Evolutionary conservation across 2,329 filamentous ascomycete genomes (phyloP), one percentile per base, ranked within the genome.

Genomic region (Colletotrichum sp.): DNA sequence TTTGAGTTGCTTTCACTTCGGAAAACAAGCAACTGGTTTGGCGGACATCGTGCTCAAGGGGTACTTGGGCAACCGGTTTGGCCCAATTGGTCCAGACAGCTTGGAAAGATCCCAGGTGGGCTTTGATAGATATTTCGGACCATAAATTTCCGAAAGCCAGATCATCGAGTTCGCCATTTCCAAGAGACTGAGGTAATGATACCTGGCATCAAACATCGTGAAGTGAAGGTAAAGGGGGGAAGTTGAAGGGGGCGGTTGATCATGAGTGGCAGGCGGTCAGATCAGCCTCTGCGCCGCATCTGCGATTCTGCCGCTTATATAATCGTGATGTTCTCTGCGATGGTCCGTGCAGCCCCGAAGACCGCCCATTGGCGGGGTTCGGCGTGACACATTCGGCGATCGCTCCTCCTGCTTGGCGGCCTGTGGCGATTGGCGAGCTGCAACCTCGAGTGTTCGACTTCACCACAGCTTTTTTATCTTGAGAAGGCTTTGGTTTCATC

Each of bases 301-400:
- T 8, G 36, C 4, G 15, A 39, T 59, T 59, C 55, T 59, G 55
- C 55, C 24, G 55, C 55, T 59, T 16, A 30, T 9, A 16, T 59
- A 59, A 59, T 59, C 24, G 8, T 1, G 2, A 9, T 6, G 6
- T 0, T 6, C 6, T 4, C 6, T 4, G 13, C 15, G 10, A 49
- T 49, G 44, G 44, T 49, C 44, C 44, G 44, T 52, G n/a, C 44
- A 7, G 10, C 5, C 10, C 10, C n/a, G 21, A 16, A 16, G n/a
- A 24, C 62, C 15, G 32, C n/a, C 32, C 10, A 66, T 66, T 66
- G 39, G 63, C 36, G 63, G 63, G 24, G 9, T 49, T 52, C 36
- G 63, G 63, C 63, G 26, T 66, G 63, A 66, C 63, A 26, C 63
- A 66, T 52, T 21, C 44, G 1, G 44, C 44, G 10, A 52, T 52